Evolutionary conservation across 2,329 filamentous ascomycete species (phyloP).

Genomic region (Beauveria australis): DNA sequence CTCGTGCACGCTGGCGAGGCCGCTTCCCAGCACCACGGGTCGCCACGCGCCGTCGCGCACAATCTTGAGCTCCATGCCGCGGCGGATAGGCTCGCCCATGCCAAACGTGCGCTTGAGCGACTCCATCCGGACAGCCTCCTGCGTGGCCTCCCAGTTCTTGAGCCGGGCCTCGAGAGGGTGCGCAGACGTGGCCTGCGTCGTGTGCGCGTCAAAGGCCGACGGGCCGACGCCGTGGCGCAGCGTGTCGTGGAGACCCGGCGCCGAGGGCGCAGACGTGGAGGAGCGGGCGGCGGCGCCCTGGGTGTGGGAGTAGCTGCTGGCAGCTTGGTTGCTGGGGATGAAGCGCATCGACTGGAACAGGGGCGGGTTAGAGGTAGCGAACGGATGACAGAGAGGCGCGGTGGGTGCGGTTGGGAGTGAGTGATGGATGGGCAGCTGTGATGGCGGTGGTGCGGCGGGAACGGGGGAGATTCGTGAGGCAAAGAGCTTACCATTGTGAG

Average conservation of each 20-base stretch:
- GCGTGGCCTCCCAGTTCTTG: conserved; percentile 80
- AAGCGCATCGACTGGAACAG: conserved; percentile 73
- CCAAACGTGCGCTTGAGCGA: conserved; percentile 80
- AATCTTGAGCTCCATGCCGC: conserved; percentile 93
- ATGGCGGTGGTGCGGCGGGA: background rate
- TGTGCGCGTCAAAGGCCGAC: conserved; percentile 40
- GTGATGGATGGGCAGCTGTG: conserved; percentile 7
- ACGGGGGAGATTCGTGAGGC: background rate
- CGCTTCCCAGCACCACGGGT: conserved; percentile 58
- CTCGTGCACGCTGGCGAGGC: conserved; percentile 65
- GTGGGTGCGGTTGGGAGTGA: background rate
- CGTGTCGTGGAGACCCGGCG: conserved; percentile 87
- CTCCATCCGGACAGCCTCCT: conserved; percentile 83
- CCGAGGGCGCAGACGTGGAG: conserved; percentile 68
- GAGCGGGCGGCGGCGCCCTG: conserved; percentile 31
- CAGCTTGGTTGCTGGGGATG: conserved; percentile 61
- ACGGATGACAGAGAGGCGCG: background rate
- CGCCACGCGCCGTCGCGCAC: conserved; percentile 72
- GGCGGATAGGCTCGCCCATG: conserved; percentile 82
- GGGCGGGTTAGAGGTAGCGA: conserved; percentile 5
- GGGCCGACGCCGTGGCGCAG: conserved; percentile 76
- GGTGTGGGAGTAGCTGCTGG: conserved; percentile 57
- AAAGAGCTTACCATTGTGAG: conserved; percentile 4
- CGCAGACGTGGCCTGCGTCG: conserved; percentile 35
- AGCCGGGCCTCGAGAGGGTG: conserved; percentile 93